A percentile compares a stretch with the other conserved stretches of the same genome.
Evolutionary conservation across 2,329 filamentous ascomycete species (phyloP).

Genomic region (Sclerotinia nivalis): DNA sequence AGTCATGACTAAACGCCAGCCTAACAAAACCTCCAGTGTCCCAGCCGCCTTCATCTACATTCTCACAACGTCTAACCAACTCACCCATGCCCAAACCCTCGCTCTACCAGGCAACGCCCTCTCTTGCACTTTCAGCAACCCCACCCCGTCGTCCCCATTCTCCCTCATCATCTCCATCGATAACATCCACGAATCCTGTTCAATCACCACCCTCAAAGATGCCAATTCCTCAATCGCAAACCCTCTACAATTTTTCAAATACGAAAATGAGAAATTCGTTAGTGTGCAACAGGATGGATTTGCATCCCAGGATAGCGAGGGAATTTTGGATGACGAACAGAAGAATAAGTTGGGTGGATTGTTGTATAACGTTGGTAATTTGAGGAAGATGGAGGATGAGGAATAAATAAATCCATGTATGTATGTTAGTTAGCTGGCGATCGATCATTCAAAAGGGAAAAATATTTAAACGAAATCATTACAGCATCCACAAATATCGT

Average conservation of each 20-base stretch:
- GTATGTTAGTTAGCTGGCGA: neutral
- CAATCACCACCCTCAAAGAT: conserved; percentile 45
- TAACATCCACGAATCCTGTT: conserved; percentile 51
- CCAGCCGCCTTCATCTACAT: conserved; percentile 67
- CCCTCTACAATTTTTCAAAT: conserved; percentile 27
- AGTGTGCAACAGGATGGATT: conserved; percentile 2
- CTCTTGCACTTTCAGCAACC: conserved; percentile 24
- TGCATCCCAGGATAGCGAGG: conserved; percentile 11
- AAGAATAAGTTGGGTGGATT: conserved; percentile 44
- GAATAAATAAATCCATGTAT: neutral
- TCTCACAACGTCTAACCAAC: conserved; percentile 51
- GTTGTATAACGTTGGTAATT: conserved; percentile 41
- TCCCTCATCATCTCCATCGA: conserved; percentile 54
- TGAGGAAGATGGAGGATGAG: conserved; percentile 40
- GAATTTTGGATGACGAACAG: conserved; percentile 37
- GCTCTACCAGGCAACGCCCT: conserved; percentile 63
- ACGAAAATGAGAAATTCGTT: conserved; percentile 24
- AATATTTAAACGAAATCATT: neutral
- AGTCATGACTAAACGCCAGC: neutral
- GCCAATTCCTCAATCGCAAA: conserved; percentile 17
- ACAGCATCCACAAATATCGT: neutral
- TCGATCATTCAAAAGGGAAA: neutral
- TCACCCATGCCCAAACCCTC: conserved; percentile 54
- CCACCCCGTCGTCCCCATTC: conserved; percentile 36
- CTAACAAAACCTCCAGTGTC: conserved; percentile 44